Conservation (phyloP, 371 early-diverging fungal genomes). For the Nosema muscidifuracis region DNA sequence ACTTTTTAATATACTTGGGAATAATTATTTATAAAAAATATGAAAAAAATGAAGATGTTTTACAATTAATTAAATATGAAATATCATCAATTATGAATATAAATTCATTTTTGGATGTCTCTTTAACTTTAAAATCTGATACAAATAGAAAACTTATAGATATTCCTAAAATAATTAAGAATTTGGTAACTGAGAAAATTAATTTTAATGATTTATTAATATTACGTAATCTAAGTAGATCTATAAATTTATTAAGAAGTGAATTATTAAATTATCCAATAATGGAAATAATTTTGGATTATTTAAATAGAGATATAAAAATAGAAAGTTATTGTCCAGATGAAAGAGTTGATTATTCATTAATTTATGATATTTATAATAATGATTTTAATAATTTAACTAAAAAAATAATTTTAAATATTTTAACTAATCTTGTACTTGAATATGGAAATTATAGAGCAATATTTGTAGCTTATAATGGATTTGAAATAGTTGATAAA, state of each 20-base stretch:
- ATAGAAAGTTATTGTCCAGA: neutral
- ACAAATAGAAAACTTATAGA: constrained; percentile 18
- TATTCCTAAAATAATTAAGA: constrained; percentile 12
- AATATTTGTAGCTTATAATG: constrained; percentile 7
- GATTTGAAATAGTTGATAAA: neutral
- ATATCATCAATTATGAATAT: neutral
- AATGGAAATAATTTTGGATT: constrained; percentile 12
- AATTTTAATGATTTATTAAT: constrained; percentile 8
- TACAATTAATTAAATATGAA: neutral
- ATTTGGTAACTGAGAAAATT: neutral
- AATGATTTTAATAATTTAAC: neutral
- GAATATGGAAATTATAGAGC: constrained; percentile 33
- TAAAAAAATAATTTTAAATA: constrained; percentile 8
- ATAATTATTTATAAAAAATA: no score
- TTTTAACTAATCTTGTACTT: constrained; percentile 22
- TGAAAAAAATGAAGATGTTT: neutral
- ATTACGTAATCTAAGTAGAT: constrained; percentile 12
- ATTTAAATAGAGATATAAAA: no score
- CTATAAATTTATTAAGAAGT: constrained; percentile 17
- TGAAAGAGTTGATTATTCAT: neutral
- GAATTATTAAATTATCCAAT: constrained; percentile 17
- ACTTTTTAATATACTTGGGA: neutral
- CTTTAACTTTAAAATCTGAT: constrained; percentile 8
- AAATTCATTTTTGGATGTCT: neutral
- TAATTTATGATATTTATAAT: neutral